Conservation (phyloP, 306 rosid species). For the Ochetophila trinervis region DNA sequence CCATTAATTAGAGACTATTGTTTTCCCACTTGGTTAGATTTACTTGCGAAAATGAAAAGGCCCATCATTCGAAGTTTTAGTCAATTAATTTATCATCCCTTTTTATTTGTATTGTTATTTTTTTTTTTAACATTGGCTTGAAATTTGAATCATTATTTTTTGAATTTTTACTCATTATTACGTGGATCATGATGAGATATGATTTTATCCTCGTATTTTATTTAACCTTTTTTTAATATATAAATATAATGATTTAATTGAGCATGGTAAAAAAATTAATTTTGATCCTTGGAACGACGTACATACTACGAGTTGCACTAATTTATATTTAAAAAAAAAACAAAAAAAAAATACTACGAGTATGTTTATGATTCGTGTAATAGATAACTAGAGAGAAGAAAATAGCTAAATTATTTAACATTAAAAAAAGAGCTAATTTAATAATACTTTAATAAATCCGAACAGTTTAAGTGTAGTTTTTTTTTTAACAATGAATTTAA, state of each 20-base stretch:
- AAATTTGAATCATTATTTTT: neutral
- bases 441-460: too few relatives aligned
- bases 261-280: neutral
- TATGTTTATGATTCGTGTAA: too few relatives aligned
- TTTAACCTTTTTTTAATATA: neutral
- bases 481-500: too few relatives aligned
- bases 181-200: constrained; percentile 20
- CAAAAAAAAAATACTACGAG: too few relatives aligned
- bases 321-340: too few relatives aligned
- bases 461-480: too few relatives aligned
- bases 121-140: neutral
- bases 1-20: neutral
- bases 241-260: neutral
- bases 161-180: neutral
- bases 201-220: constrained; percentile 15
- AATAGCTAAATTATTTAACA: too few relatives aligned
- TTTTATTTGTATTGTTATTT: neutral
- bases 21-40: constrained; percentile 11
- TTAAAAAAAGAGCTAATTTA: too few relatives aligned
- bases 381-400: too few relatives aligned
- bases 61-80: constrained; percentile 16
- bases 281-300: too few relatives aligned
- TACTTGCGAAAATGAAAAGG: constrained; percentile 7
- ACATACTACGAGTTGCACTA: too few relatives aligned
- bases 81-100: constrained; percentile 20